Conservation (phyloP, 176 grass and related monocot species). For the Dactylis glomerata region DNA sequence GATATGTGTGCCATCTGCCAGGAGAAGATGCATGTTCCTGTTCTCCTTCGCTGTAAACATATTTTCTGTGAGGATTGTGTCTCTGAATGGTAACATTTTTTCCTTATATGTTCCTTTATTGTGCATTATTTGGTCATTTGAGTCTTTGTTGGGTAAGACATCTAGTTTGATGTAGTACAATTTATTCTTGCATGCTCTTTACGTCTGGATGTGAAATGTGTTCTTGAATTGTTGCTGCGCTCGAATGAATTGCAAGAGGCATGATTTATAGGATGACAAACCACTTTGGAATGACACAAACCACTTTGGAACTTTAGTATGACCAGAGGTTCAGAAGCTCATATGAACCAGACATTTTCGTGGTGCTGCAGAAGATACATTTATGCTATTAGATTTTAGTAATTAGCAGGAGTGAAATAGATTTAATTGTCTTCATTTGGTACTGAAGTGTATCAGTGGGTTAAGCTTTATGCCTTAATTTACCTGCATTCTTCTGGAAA, state of each 20-base stretch:
- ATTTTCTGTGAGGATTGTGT: constrained; percentile 97
- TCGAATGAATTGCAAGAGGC: background rate
- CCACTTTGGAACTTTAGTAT: background rate
- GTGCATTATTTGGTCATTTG: constrained; percentile 6
- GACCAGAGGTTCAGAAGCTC: background rate
- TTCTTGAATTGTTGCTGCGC: background rate
- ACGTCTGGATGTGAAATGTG: background rate
- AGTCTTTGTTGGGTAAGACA: background rate
- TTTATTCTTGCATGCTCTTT: background rate
- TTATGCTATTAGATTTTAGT: background rate
- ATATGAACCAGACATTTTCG: constrained; percentile 1
- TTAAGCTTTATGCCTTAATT: constrained; percentile 8
- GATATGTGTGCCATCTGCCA: constrained; percentile 98
- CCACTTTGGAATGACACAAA: too few species aligned
- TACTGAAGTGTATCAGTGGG: background rate
- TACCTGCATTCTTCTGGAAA: background rate
- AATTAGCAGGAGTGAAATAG: background rate
- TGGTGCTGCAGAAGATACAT: background rate
- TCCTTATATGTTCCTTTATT: constrained; percentile 10
- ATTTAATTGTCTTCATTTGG: constrained; percentile 5
- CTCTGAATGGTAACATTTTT: constrained; percentile 75
- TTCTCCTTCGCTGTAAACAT: constrained; percentile 95
- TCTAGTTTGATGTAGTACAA: constrained; percentile 14
- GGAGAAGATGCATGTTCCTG: constrained; percentile 83
- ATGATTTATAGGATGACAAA: background rate